Conservation (phyloP, 108 stramenopile genomes). For the Cylindrotheca closterium region DNA sequence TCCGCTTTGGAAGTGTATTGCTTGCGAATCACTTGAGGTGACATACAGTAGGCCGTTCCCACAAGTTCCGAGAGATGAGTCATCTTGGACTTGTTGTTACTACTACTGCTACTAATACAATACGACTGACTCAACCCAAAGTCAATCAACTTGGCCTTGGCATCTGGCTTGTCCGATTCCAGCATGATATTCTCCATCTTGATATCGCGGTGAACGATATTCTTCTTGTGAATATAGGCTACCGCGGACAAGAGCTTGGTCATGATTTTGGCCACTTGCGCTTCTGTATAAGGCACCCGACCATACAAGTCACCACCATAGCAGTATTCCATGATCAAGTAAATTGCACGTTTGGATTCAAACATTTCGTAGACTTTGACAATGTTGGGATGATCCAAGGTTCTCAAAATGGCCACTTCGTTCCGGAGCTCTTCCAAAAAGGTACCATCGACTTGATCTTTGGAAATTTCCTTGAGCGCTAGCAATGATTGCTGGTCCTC, state of each 20-base stretch:
- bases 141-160: constrained; percentile 76
- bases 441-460: constrained; percentile 46
- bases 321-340: constrained; percentile 82
- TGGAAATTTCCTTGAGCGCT: constrained; percentile 64
- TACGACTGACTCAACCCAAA: constrained; percentile 64
- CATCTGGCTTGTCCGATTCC: constrained; percentile 27
- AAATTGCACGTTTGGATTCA: constrained; percentile 32
- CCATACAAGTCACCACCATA: constrained; percentile 85
- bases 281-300: constrained; percentile 85
- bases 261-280: constrained; percentile 56
- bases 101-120: not conserved
- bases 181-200: constrained; percentile 42
- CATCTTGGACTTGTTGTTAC: not conserved
- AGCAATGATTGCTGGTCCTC: no score
- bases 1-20: constrained; percentile 80
- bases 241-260: constrained; percentile 54
- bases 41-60: constrained; percentile 80
- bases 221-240: constrained; percentile 48
- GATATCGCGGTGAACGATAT: constrained; percentile 46
- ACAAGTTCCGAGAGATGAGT: constrained; percentile 49
- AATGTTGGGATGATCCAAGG: constrained; percentile 90
- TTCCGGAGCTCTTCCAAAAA: constrained; percentile 70
- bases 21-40: constrained; percentile 76
- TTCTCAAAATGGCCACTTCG: constrained; percentile 81
- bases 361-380: constrained; percentile 25